These are phyloP conservation scores for Brassica cretica DNA, from an alignment of 345 rosid genomes.

Conservation along the genomic window DNA sequence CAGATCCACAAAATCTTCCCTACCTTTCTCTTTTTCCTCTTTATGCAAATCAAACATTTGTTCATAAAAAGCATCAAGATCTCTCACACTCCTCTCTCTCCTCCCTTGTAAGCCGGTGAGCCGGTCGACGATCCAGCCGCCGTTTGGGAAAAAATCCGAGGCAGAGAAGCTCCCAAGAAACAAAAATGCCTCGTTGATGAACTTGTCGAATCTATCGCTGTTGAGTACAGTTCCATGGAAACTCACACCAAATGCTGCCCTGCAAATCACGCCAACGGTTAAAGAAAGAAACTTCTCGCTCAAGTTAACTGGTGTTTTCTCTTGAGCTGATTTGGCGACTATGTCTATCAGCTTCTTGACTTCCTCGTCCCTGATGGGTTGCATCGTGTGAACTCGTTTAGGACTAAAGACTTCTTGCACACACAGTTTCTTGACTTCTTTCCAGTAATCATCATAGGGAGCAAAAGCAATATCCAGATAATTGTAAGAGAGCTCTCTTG, in stretches of 20 bases:
- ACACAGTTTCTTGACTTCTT: conserved; percentile 45
- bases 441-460: conserved; percentile 49
- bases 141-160: conserved; percentile 45
- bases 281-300: conserved; percentile 32
- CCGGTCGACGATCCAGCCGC: conserved; percentile 49
- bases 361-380: conserved; percentile 46
- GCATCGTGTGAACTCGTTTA: conserved; percentile 39
- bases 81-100: conserved; percentile 39
- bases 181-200: conserved; percentile 39
- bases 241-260: conserved; percentile 49
- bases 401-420: conserved; percentile 43
- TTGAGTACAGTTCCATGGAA: conserved; percentile 37
- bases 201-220: conserved; percentile 27
- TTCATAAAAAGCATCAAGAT: conserved; percentile 47
- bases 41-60: conserved; percentile 48
- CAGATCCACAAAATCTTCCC: conserved; percentile 41
- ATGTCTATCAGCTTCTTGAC: conserved; percentile 42
- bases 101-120: conserved; percentile 39
- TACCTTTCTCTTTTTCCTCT: conserved; percentile 17
- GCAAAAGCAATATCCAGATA: conserved; percentile 48
- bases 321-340: conserved; percentile 22
- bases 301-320: conserved; percentile 32
- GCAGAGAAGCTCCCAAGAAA: conserved; percentile 43
- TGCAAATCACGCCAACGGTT: conserved; percentile 39
- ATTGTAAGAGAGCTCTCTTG: conserved; percentile 47